Conservation (phyloP, 345 rosid species). For the Psidium friedrichsthalianum region DNA sequence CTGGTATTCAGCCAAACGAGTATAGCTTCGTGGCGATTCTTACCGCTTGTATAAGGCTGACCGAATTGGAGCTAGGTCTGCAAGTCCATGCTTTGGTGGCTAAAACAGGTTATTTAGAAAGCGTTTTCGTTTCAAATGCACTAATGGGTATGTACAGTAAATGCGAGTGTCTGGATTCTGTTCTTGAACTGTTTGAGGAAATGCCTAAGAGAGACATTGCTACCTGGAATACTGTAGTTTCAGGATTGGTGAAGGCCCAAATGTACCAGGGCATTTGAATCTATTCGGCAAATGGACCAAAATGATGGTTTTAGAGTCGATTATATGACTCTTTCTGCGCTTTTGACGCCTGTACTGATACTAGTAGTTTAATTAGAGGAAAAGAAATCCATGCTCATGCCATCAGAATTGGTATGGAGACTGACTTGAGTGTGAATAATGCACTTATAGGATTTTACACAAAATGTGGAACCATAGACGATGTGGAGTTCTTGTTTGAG, state of each 20-base stretch:
- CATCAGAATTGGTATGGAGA: constrained; percentile 40
- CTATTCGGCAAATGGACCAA: constrained; percentile 29
- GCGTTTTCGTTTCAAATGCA: constrained; percentile 48
- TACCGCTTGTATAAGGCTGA: constrained; percentile 35
- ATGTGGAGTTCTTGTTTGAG: constrained; percentile 35
- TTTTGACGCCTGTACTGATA: constrained; percentile 50
- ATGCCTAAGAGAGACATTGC: constrained; percentile 50
- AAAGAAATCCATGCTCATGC: constrained; percentile 57
- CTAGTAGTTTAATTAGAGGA: constrained; percentile 30
- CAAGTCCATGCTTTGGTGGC: constrained; percentile 42
- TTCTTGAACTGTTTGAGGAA: constrained; percentile 48
- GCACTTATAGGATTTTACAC: constrained; percentile 59
- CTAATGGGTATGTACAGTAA: constrained; percentile 57
- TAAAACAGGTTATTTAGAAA: constrained; percentile 26
- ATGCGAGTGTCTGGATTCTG: constrained; percentile 22
- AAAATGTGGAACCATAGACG: constrained; percentile 26
- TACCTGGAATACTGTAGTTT: constrained; percentile 68
- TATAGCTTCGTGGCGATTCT: constrained; percentile 42
- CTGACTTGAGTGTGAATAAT: constrained; percentile 50
- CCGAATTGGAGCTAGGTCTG: constrained; percentile 31
- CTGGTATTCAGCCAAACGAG: constrained; percentile 38
- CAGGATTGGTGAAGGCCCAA: constrained; percentile 37
- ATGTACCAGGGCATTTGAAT: constrained; percentile 31
- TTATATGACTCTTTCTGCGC: constrained; percentile 45
- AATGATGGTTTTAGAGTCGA: constrained; percentile 29